Percentiles rank a stretch among this genome's conserved stretches.
Conservation (phyloP, 768 basidiomycete genomes). For the Boletus insuetus region DNA sequence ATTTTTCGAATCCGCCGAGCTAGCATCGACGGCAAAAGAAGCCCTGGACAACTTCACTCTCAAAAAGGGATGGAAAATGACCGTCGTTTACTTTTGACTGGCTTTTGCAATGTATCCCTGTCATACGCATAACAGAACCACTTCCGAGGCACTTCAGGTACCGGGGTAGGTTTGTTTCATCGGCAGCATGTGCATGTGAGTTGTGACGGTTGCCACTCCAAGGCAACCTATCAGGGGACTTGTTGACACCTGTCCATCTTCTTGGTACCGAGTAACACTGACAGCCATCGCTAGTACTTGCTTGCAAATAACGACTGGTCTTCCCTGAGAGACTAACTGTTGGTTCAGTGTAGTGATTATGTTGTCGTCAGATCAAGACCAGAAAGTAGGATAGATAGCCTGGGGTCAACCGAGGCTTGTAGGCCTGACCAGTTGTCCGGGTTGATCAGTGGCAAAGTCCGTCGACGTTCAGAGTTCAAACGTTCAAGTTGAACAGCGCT, state of each 20-base stretch:
- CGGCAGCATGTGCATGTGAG: not conserved
- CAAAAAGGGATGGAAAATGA: slow-evolving; percentile 85
- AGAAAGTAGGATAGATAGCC: too few relatives aligned
- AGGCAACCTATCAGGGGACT: not conserved
- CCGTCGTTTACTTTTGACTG: slow-evolving; percentile 60
- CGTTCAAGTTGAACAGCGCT: not conserved
- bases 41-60: slow-evolving; percentile 83
- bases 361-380: too few relatives aligned
- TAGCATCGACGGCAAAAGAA: slow-evolving; percentile 75
- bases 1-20: slow-evolving; percentile 69
- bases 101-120: slow-evolving; percentile 11
- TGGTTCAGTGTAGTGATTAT: too few relatives aligned
- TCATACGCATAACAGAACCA: slow-evolving; percentile 2
- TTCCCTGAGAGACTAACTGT: too few relatives aligned
- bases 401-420: too few relatives aligned
- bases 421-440: too few relatives aligned
- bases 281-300: not conserved
- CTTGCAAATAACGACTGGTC: not conserved
- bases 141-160: slow-evolving; percentile 41
- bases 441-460: too few relatives aligned
- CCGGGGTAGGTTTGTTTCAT: not conserved
- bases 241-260: not conserved
- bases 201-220: not conserved
- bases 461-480: too few relatives aligned
- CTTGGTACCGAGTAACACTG: too few relatives aligned